Evolutionary conservation across 345 rosid species (phyloP), one percentile per base, ranked within the genome.

Genomic region (Moricandia arvensis): DNA sequence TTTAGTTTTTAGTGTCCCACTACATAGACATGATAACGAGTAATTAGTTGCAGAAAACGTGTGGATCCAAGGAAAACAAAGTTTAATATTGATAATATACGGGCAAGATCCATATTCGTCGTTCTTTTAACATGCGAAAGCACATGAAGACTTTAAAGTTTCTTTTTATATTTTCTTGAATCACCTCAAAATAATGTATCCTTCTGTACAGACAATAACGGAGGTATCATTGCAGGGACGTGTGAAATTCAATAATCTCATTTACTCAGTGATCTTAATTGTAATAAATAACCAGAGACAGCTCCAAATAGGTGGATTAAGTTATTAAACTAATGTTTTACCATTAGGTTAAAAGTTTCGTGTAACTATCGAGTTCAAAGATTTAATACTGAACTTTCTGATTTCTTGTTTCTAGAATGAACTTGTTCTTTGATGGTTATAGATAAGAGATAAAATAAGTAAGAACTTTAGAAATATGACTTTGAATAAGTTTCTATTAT

Each of bases 51-150:
- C 26, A 64, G 64, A 37, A 35, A 65, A 58, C 33, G 59, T 73
- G 77, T 73, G 65, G 17, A 10, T 63, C n/a, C 5, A 15, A 61
- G 9, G 62, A 49, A 9, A 47, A 8, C 7, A 38, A 10, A 13
- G 8, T 51, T 35, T 27, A 31, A 17, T 8, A 8, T 37, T 18
- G 51, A 63, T 9, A 63, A 11, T 24, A 73, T 1, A 53, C 24
- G 57, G 13, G 13, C 71, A 73, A 73, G 58, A 55, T 73, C 77
- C 77, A 16, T 64, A 16, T 64, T 73, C 33, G 4, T 55, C 58
- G 77, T 18, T 61, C 2, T 21, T 59, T 51, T n/a, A 24, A 55
- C 77, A 54, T 73, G 70, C 65, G 71, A 17, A 65, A 38, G 1
- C 49, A 17, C 60, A 21, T 12, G 37, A 10, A 66, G 59, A 45